These are phyloP conservation scores for Prunella vulgaris DNA, from an alignment of 257 asterid genomes.

Conservation along the genomic window DNA sequence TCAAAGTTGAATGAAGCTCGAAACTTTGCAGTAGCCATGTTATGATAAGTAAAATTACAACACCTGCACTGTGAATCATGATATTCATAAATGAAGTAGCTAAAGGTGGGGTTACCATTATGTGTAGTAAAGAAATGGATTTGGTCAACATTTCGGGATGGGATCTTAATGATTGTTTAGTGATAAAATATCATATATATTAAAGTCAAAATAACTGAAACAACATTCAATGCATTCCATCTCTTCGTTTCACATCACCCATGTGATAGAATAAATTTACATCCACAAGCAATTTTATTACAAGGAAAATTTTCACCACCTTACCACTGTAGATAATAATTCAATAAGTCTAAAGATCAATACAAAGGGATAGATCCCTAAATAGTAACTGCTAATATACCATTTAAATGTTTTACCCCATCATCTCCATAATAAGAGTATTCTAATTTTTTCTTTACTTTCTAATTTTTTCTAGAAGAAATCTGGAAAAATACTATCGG, in stretches of 20 bases:
- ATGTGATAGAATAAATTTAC: background rate
- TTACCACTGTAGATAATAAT: background rate
- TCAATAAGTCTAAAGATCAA: background rate
- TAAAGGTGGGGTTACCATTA: too few relatives aligned
- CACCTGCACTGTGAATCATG: background rate
- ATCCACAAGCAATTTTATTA: background rate
- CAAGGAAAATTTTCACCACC: background rate
- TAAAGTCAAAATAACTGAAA: background rate
- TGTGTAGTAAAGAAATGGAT: background rate
- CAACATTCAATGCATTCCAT: background rate
- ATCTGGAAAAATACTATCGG: background rate
- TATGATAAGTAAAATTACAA: background rate
- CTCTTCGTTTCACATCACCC: background rate
- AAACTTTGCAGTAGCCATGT: background rate
- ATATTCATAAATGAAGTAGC: background rate
- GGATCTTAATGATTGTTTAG: background rate
- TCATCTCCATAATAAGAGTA: background rate
- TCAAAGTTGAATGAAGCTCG: background rate
- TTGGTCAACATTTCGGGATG: background rate
- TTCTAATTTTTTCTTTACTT: background rate
- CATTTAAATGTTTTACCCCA: background rate
- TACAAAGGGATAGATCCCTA: background rate
- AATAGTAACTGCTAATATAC: constrained; percentile 8
- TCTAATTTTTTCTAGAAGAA: background rate
- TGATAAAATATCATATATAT: background rate